Conservation (phyloP, 768 basidiomycete species). For the Rhodotorula kratochvilovae region DNA sequence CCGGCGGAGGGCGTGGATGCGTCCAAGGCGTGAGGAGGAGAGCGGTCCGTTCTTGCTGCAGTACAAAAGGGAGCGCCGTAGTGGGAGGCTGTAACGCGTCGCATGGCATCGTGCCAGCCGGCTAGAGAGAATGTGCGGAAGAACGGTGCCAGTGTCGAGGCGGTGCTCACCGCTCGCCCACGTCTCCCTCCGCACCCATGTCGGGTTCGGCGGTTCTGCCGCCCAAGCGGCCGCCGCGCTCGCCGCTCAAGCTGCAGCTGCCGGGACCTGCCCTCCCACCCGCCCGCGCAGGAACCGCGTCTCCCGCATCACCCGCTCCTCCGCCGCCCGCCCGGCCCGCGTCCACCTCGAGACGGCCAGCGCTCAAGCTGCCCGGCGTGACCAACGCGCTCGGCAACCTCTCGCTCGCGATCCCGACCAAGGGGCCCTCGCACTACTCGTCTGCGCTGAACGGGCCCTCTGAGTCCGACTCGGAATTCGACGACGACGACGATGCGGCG, state of each 20-base stretch:
- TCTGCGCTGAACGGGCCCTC: slow-evolving; percentile 20
- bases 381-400: background rate
- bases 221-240: slow-evolving; percentile 28
- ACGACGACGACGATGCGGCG: slow-evolving; percentile 20
- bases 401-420: slow-evolving; percentile 27
- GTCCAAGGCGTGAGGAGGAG: background rate
- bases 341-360: slow-evolving; percentile 1
- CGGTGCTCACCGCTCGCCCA: background rate
- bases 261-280: background rate
- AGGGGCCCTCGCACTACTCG: slow-evolving; percentile 18
- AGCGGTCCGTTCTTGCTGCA: background rate
- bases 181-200: background rate
- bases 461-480: slow-evolving; percentile 34
- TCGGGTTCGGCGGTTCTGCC: slow-evolving; percentile 29
- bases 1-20: slow-evolving; percentile 38
- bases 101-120: no score
- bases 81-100: background rate
- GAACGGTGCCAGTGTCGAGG: background rate
- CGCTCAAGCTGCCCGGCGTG: slow-evolving; percentile 25
- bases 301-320: slow-evolving; percentile 1
- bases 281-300: background rate
- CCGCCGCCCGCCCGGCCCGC: background rate
- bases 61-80: background rate
- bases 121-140: background rate
- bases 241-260: slow-evolving; percentile 28